These are phyloP conservation scores for Leptodontidium sp. DNA, from an alignment of 2,329 filamentous ascomycete genomes.

Conservation along the genomic window DNA sequence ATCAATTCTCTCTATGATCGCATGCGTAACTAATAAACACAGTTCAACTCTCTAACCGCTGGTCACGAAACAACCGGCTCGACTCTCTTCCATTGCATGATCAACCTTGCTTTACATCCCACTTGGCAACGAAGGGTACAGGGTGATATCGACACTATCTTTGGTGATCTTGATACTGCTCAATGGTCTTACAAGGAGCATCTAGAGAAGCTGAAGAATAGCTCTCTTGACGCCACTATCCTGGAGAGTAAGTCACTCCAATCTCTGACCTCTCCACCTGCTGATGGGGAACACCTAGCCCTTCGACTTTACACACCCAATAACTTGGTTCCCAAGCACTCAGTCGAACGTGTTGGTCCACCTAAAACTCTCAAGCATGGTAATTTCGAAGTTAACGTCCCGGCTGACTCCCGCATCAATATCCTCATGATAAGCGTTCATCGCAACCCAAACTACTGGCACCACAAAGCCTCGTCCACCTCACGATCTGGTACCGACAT, in stretches of 20 bases:
- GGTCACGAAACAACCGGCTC: slow-evolving; percentile 27
- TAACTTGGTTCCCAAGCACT: slow-evolving; percentile 26
- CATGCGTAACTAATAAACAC: not conserved
- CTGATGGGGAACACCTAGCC: not conserved
- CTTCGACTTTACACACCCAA: slow-evolving; percentile 26
- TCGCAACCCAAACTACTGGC: slow-evolving; percentile 27
- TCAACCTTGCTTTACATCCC: slow-evolving; percentile 24
- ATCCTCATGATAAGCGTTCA: slow-evolving; percentile 19
- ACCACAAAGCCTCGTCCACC: slow-evolving; percentile 35
- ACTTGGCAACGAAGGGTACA: slow-evolving; percentile 20
- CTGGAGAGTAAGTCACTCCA: slow-evolving; percentile 20
- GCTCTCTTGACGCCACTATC: slow-evolving; percentile 21
- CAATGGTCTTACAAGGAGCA: slow-evolving; percentile 17
- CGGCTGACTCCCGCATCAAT: slow-evolving; percentile 9
- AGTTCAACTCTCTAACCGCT: slow-evolving; percentile 23
- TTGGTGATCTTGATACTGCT: slow-evolving; percentile 1
- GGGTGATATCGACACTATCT: slow-evolving; percentile 23
- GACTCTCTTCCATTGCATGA: slow-evolving; percentile 19
- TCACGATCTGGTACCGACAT: slow-evolving; percentile 52
- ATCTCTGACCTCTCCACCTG: not conserved
- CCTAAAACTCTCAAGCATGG: slow-evolving; percentile 10
- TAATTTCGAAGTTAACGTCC: slow-evolving; percentile 1
- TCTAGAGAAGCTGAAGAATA: slow-evolving; percentile 13
- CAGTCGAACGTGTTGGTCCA: not conserved
- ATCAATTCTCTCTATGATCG: not conserved